Evolutionary conservation across 2,329 filamentous ascomycete species (phyloP).

Genomic region (Aspergillus jensenii): DNA sequence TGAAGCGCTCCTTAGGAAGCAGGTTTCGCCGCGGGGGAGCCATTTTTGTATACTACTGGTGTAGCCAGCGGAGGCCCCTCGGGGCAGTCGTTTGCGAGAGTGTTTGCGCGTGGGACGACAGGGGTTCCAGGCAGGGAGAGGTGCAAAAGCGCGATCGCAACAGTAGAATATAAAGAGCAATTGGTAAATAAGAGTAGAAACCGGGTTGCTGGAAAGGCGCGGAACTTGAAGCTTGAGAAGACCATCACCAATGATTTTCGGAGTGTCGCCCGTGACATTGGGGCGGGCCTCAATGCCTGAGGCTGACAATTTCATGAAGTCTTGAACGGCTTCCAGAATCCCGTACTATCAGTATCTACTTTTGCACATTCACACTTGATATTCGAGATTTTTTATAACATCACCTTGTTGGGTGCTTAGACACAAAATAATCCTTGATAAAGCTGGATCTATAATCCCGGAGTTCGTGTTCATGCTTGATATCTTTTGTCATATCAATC

Average conservation of each 20-base stretch:
- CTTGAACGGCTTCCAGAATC: background rate
- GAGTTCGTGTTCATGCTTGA: too few relatives aligned
- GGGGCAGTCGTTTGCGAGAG: conserved; percentile 15
- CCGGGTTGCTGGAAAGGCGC: background rate
- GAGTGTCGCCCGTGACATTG: conserved; percentile 4
- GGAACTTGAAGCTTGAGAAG: background rate
- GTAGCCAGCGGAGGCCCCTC: conserved; percentile 22
- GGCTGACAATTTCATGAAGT: conserved; percentile 7
- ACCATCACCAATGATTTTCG: background rate
- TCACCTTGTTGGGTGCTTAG: too few relatives aligned
- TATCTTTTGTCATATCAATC: too few relatives aligned
- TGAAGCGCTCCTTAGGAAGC: conserved; percentile 66
- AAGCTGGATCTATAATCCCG: too few relatives aligned
- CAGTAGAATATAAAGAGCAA: background rate
- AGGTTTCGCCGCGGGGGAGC: conserved; percentile 41
- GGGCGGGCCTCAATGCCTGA: conserved; percentile 18
- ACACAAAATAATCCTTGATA: too few relatives aligned
- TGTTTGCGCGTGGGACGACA: background rate
- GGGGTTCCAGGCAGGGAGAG: background rate
- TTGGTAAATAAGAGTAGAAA: background rate
- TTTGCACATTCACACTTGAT: background rate
- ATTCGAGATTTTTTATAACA: too few relatives aligned
- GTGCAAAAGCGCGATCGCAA: background rate
- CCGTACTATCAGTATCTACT: background rate
- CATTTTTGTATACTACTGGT: conserved; percentile 29